Conservation (phyloP, 176 grass and related monocot genomes). For the Hordeum marinum region DNA sequence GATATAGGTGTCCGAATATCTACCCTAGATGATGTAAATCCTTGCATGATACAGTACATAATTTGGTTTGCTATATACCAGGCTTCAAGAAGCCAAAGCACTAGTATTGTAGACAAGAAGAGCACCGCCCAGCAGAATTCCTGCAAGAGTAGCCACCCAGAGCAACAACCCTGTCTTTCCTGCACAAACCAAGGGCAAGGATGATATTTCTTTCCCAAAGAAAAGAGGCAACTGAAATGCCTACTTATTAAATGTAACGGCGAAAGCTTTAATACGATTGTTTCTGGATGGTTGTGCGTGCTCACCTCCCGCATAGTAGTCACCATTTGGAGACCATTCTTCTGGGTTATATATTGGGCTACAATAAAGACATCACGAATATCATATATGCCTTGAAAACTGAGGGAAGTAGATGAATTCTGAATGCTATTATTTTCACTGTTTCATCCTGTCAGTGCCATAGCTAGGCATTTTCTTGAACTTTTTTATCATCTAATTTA, state of each 20-base stretch:
- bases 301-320: slow-evolving; percentile 80
- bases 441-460: neutral
- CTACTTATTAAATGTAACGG: neutral
- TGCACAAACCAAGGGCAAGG: slow-evolving; percentile 36
- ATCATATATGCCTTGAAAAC: neutral
- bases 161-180: slow-evolving; percentile 81
- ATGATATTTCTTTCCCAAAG: neutral
- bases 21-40: neutral
- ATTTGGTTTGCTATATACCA: neutral
- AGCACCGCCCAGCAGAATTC: slow-evolving; percentile 69
- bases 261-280: neutral
- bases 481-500: neutral
- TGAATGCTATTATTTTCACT: neutral
- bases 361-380: slow-evolving; percentile 1
- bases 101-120: slow-evolving; percentile 92
- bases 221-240: neutral
- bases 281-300: neutral
- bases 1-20: neutral
- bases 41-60: slow-evolving; percentile 18
- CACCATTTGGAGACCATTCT: slow-evolving; percentile 69
- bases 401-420: neutral
- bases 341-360: slow-evolving; percentile 78
- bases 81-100: slow-evolving; percentile 43
- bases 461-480: neutral
- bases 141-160: slow-evolving; percentile 74